These are phyloP conservation scores for Odontarrhena argentea DNA, from an alignment of 345 rosid genomes.

Conservation along the genomic window DNA sequence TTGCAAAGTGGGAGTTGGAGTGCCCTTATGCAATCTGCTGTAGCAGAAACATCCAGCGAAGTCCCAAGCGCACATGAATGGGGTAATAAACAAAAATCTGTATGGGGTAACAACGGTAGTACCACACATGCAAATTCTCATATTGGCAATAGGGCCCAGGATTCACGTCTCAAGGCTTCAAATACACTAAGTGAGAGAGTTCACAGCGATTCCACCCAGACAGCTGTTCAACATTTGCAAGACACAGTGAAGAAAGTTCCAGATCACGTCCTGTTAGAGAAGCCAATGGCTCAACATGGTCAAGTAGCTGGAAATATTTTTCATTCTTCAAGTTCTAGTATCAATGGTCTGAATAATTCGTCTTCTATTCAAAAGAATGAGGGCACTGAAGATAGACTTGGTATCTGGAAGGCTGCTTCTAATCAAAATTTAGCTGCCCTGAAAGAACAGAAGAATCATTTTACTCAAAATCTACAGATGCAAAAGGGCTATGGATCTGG, in stretches of 20 bases:
- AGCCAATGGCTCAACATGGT: conserved; percentile 49
- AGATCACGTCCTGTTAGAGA: conserved; percentile 50
- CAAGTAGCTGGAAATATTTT: conserved; percentile 46
- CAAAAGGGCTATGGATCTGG: conserved; percentile 44
- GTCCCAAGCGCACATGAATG: conserved; percentile 34
- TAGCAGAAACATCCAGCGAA: conserved; percentile 77
- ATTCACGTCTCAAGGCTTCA: conserved; percentile 11
- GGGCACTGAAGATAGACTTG: conserved; percentile 43
- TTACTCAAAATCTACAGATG: conserved; percentile 39
- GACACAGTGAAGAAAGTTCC: conserved; percentile 50
- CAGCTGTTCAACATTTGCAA: conserved; percentile 41
- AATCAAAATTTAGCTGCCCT: conserved; percentile 41
- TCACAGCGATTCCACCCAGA: conserved; percentile 45
- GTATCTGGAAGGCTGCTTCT: conserved; percentile 48
- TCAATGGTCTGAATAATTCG: conserved; percentile 42
- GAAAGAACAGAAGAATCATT: conserved; percentile 42
- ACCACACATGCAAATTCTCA: conserved; percentile 1
- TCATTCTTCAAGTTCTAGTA: conserved; percentile 45
- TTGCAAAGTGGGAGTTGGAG: conserved; percentile 97
- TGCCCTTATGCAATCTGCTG: conserved; percentile 99
- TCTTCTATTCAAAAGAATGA: conserved; percentile 48
- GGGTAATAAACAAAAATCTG: conserved; percentile 31
- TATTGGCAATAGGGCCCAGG: conserved; percentile 2
- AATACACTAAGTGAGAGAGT: conserved; percentile 38
- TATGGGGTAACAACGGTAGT: conserved; percentile 23